Base-by-base conservation (phyloP, 805 yeast species). In the Candida anglica region DNA sequence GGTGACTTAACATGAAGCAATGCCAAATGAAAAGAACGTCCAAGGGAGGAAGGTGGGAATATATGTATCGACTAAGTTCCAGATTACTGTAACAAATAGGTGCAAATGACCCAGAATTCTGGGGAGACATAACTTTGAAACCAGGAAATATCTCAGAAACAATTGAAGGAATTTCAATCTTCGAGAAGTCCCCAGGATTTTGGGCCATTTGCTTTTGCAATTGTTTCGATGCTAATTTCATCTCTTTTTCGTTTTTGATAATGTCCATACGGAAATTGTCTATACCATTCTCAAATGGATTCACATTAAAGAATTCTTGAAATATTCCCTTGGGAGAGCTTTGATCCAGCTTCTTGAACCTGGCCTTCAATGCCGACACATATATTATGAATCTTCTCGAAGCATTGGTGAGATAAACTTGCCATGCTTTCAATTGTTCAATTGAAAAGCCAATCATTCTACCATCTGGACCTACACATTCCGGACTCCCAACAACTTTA, bases 11-110 rank as follows among this genome's bases (percentile, higher is more conserved):
- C 23, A 47, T 27, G 30, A 52, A 48, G 1, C 50, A 39, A 31
- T 52, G 48, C 58, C 56, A 52, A 10, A 52, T 48, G 45, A 50
- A 34, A 9, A 49, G 15, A 3, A 52, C 45, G 32, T 52, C 58
- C 27, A 52, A 34, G 3, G 55, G 53, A 3, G 56, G 56, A 10
- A 46, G 26, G n/a, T n/a, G n/a, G n/a, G n/a, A n/a, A n/a, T n/a
- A n/a, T n/a, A n/a, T n/a, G n/a, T n/a, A n/a, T n/a, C n/a, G n/a
- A n/a, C n/a, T n/a, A n/a, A n/a, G n/a, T n/a, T n/a, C n/a, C n/a
- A n/a, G n/a, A n/a, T n/a, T n/a, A n/a, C n/a, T n/a, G n/a, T n/a
- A n/a, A n/a, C n/a, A n/a, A n/a, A n/a, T n/a, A n/a, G n/a, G n/a
- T n/a, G n/a, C n/a, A n/a, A n/a, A n/a, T n/a, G n/a, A n/a, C n/a